These are phyloP conservation scores for Amanita rimosa DNA, from an alignment of 768 basidiomycete species.

Conservation along the genomic window DNA sequence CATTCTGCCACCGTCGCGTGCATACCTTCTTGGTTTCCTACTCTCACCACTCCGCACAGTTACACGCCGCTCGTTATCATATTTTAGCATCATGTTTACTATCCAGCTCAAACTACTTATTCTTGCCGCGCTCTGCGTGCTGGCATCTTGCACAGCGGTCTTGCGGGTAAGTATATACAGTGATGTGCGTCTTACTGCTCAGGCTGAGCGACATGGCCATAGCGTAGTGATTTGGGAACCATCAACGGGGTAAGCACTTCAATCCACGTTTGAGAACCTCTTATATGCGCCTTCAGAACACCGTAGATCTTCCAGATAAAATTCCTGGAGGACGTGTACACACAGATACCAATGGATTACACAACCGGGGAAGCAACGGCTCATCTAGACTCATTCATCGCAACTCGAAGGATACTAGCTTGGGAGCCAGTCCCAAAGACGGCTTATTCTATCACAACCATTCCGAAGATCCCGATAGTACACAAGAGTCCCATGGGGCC, in stretches of 20 bases:
- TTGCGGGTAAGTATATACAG: neutral
- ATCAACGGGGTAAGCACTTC: neutral
- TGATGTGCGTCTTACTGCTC: neutral
- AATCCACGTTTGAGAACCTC: neutral
- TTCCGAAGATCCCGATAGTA: neutral
- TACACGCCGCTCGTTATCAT: neutral
- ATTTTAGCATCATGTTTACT: neutral
- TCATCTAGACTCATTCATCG: neutral
- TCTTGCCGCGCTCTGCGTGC: neutral
- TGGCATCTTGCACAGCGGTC: neutral
- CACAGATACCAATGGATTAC: neutral
- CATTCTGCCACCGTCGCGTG: neutral
- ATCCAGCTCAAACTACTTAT: neutral
- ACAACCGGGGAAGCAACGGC: neutral
- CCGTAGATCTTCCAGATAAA: neutral
- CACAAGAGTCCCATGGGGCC: too few species aligned
- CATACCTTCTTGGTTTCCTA: neutral
- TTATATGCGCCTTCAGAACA: neutral
- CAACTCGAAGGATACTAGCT: neutral
- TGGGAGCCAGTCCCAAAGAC: neutral
- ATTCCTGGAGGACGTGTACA: neutral
- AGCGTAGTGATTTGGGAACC: neutral
- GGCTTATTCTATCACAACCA: neutral
- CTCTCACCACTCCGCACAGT: neutral
- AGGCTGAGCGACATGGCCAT: neutral